Base-by-base conservation (phyloP, 1,284 basidiomycete species). In the Pterulicium gracile region DNA sequence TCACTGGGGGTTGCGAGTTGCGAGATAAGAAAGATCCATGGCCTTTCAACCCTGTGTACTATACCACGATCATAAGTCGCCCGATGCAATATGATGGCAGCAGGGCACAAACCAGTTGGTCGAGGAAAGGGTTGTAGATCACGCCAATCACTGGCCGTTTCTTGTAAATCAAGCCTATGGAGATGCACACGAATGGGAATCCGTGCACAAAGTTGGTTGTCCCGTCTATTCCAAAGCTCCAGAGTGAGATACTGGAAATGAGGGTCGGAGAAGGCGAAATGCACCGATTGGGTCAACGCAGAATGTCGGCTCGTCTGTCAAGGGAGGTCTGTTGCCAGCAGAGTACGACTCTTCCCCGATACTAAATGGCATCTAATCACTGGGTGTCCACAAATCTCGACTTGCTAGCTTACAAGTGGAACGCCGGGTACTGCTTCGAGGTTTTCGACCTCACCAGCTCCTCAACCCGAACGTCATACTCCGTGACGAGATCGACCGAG, bases 201-300 rank as follows among this genome's bases (percentile, higher is more conserved):
- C 84, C 86, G 54, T 94, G 83, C 22, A 97, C 79, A 57, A 97
- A 97, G 66, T 97, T 97, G 45, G 93, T 96, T 1, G 93, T 97
- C 5, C 89, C 88, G 59, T 91, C 88, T 84, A 59, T 41, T 48
- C 36, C 42, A 44, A 24, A 43, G 14, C 34, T 42, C 4, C 24
- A 15, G 42, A 40, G 22, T 27, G 19, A 42, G 22, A 22, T 24
- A 17, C 4, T 44, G 40, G 20, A 27, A 47, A 14, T 19, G n/a
- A 24, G 3, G 18, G 2, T 4, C 13, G 4, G 14, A n/a, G 3
- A 15, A 36, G 43, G 21, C 32, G n/a, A 19, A 45, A 48, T n/a
- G n/a, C n/a, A 77, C 83, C 84, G 49, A 90, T 88, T 20, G 89
- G 88, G 59, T 90, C 86, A 21, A 96, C 90, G 60, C 93, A 92